These are phyloP conservation scores for Ophiostoma montium DNA, from an alignment of 2,329 filamentous ascomycete genomes.

Conservation along the genomic window DNA sequence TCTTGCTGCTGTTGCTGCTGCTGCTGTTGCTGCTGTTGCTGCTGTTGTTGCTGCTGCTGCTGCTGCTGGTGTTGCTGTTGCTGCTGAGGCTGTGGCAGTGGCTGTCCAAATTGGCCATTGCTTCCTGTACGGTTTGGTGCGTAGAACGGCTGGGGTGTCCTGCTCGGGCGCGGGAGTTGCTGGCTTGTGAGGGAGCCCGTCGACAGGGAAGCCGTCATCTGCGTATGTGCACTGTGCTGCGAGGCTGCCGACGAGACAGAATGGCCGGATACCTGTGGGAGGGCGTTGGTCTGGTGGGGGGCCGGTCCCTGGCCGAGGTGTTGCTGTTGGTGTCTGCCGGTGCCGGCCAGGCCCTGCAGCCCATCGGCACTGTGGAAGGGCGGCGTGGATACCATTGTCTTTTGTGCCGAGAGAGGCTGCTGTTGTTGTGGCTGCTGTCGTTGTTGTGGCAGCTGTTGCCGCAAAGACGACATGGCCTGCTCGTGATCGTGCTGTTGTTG, in stretches of 20 bases:
- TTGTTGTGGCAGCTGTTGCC: slow-evolving; percentile 3
- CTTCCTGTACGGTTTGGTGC: not conserved
- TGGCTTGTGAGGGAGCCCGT: slow-evolving; percentile 13
- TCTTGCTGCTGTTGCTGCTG: slow-evolving; percentile 13
- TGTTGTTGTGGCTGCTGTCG: slow-evolving; percentile 7
- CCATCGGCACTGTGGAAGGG: slow-evolving; percentile 9
- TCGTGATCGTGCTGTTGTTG: slow-evolving; percentile 12
- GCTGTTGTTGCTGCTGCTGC: slow-evolving; percentile 6
- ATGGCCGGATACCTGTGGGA: slow-evolving; percentile 12
- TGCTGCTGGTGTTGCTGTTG: slow-evolving; percentile 11
- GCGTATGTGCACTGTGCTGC: slow-evolving; percentile 12
- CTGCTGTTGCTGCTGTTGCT: slow-evolving; percentile 10
- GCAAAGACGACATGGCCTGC: slow-evolving; percentile 9
- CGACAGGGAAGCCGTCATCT: slow-evolving; percentile 9
- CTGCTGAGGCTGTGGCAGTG: slow-evolving; percentile 9
- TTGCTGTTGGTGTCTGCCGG: slow-evolving; percentile 7
- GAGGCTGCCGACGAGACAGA: slow-evolving; percentile 12
- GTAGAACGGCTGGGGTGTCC: slow-evolving; percentile 8
- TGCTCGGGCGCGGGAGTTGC: slow-evolving; percentile 12
- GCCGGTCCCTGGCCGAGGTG: not conserved
- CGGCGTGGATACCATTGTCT: slow-evolving; percentile 8
- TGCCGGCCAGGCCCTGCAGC: slow-evolving; percentile 5
- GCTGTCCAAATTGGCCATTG: slow-evolving; percentile 5
- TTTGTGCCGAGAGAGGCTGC: slow-evolving; percentile 9
- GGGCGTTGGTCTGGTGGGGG: slow-evolving; percentile 12